Evolutionary conservation across 768 basidiomycete genomes (phyloP).

Genomic region (Neoboletus magnificus): DNA sequence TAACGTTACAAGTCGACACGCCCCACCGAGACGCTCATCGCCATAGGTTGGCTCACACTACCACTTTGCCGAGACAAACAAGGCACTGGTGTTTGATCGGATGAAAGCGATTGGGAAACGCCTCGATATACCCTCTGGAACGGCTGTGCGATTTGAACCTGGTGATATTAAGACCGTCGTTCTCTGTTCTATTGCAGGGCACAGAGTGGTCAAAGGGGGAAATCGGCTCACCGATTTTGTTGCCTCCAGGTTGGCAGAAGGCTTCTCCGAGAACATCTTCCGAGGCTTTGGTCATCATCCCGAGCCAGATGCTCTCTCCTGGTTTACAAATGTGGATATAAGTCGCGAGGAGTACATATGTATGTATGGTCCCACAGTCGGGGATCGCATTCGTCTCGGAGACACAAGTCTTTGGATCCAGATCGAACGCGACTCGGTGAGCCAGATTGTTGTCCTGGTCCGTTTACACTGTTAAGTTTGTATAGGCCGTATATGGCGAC

Average conservation of each 20-base stretch:
- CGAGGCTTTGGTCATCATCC: constrained; percentile 67
- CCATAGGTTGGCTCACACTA: constrained; percentile 88
- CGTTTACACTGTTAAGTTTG: not conserved
- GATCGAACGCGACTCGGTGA: constrained; percentile 81
- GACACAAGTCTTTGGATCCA: constrained; percentile 91
- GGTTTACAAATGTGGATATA: constrained; percentile 52
- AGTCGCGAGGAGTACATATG: constrained; percentile 75
- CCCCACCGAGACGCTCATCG: not conserved
- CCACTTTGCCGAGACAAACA: constrained; percentile 90
- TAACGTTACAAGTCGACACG: constrained; percentile 29
- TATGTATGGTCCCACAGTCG: constrained; percentile 95
- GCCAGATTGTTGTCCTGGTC: not conserved
- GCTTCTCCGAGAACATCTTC: constrained; percentile 16
- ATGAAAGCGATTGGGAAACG: constrained; percentile 74
- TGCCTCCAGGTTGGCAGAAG: constrained; percentile 52
- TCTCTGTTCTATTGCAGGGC: constrained; percentile 76
- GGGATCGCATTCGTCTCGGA: constrained; percentile 84
- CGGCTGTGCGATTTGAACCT: constrained; percentile 95
- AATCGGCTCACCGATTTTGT: constrained; percentile 48
- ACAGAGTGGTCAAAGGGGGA: constrained; percentile 71
- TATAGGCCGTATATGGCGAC: constrained; percentile 84
- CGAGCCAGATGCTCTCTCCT: constrained; percentile 58
- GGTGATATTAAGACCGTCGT: constrained; percentile 83
- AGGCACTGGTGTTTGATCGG: constrained; percentile 79
- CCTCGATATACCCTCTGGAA: constrained; percentile 92